Base-by-base conservation (phyloP, 2,329 filamentous ascomycete species). In the Ceratocystis variospora region DNA sequence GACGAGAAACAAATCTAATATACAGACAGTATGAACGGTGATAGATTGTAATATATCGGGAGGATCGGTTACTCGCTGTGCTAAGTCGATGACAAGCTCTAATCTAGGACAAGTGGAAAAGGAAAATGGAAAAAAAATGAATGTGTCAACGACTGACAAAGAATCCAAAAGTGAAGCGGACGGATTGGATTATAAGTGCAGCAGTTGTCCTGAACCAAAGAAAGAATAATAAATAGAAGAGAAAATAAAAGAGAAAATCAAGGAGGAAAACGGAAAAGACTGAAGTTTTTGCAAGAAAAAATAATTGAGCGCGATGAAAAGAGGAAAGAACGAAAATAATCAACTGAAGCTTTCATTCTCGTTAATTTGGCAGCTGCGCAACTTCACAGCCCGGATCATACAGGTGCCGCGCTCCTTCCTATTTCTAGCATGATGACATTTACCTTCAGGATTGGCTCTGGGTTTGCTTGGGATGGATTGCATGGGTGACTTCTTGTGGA, bases 301-400 rank as follows among this genome's bases (percentile, higher is more conserved):
- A 37, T 10, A 31, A 28, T 28, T 15, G 48, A 22, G 22, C 8
- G 19, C 22, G 55, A 33, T 59, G 15, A 37, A 59, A 59, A 8
- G 37, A 31, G 55, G 48, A 53, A 59, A 59, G 55, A 19, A 59
- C 6, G 5, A 37, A 37, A n/a, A 37, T 33, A 3, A 59, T 59
- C 5, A 31, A 33, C 55, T 33, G 55, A 59, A 37, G 55, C 55
- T 41, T 41, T 41, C 37, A 15, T 41, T 41, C 37, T 59, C 31
- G 55, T 59, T 31, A 8, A 37, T 59, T 33, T 59, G 55, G 55
- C 55, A 59, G 28, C 33, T 59, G 55, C 28, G 55, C 55, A 59
- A 37, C 55, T n/a, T 59, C 12, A 53, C 48, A 53, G 48, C 48
- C 48, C 48, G 25, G 48, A 53, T 53, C 48, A 53, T 12, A 53